Evolutionary conservation across 805 yeast species (phyloP), one percentile per base, ranked within the genome.

Genomic region (Starmerella etchellsii): DNA sequence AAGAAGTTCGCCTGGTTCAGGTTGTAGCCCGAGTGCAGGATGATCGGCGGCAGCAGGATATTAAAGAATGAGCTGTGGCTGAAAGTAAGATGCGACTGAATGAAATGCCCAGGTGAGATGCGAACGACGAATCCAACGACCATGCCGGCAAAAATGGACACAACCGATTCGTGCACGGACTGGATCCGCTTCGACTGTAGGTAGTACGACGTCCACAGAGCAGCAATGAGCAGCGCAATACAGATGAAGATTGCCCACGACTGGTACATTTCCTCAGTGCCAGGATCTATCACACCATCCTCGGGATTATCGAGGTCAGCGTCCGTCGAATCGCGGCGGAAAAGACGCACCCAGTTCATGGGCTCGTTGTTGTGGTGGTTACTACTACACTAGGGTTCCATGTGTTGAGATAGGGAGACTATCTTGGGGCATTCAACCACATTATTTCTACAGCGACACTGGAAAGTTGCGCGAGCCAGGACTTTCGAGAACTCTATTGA

Each of bases 61-160:
- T 91, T 91, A 71, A 91, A 91, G 64, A 91, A 91, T 60, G 88
- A 88, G 24, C 91, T 73, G 25, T 94, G 82, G 53, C 88, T 88
- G 69, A 91, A 91, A 44, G 94, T 85, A 38, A 91, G 95, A 4
- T 94, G 84, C 55, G 87, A 94, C 63, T 93, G 98, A 53, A 91
- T 93, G 61, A 84, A 85, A 59, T 85, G 96, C 35, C 98, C 98
- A 0, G 99, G 98, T 2, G 84, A 71, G 19, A 88, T 69, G 52
- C 99, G 71, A 45, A 93, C 85, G 19, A 91, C 72, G 26, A 93
- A 61, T 0, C 99, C 99, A 22, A 91, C 94, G 35, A 84, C 68
- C 97, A 84, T 87, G 18, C 99, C 99, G 54, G 88, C 85, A 58
- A 91, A 85, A 44, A 91, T 91, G 1, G 97, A 84, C 34, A 93